Conservation (phyloP, 257 asterid species). For the Penstemon eatonii region DNA sequence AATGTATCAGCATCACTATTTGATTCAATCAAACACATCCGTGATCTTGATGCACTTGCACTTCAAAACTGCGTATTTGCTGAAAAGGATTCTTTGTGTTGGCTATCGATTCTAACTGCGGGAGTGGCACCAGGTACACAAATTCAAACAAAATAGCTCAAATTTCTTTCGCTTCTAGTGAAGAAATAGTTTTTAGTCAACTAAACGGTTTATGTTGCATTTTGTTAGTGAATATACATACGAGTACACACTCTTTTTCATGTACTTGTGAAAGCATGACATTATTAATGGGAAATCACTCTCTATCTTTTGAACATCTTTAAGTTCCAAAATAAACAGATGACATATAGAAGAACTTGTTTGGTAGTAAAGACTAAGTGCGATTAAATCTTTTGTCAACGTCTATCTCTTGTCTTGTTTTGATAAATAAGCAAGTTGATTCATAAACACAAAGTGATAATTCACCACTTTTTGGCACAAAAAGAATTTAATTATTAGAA, state of each 20-base stretch:
- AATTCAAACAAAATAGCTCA: constrained; percentile 20
- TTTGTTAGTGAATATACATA: constrained; percentile 7
- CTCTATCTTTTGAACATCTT: constrained; percentile 1
- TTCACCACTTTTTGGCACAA: no score
- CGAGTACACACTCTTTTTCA: background rate
- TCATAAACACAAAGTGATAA: no score
- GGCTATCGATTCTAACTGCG: constrained; percentile 59
- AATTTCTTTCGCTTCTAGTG: constrained; percentile 15
- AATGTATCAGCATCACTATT: constrained; percentile 43
- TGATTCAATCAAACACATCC: constrained; percentile 51
- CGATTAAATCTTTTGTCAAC: no score
- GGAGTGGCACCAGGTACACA: constrained; percentile 60
- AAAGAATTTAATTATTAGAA: no score
- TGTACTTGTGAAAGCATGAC: constrained; percentile 26
- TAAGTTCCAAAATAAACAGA: background rate
- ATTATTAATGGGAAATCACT: background rate
- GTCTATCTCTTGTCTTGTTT: no score
- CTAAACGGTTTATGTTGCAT: background rate
- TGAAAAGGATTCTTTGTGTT: constrained; percentile 48
- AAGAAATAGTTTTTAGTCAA: constrained; percentile 10
- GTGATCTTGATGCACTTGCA: constrained; percentile 50
- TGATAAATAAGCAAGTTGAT: no score
- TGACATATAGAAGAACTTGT: background rate
- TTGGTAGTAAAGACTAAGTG: no score
- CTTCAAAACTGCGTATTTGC: constrained; percentile 52